A percentile compares a stretch with the other conserved stretches of the same genome.
These are phyloP conservation scores for Rhododendron vialii DNA, from an alignment of 148 eudicot species.

Conservation along the genomic window DNA sequence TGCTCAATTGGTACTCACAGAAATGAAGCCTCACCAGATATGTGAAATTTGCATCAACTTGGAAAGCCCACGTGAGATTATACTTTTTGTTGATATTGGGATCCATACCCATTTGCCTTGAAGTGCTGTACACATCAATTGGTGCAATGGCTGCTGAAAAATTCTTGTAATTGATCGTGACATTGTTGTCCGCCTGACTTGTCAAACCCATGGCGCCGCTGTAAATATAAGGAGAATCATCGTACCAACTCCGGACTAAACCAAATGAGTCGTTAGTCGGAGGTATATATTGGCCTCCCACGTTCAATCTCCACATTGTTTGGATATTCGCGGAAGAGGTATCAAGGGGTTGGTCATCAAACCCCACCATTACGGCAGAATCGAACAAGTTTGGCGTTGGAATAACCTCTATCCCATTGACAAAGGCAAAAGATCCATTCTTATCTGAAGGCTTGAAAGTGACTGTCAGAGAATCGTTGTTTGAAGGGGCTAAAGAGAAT, in stretches of 20 bases:
- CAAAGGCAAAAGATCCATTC: constrained; percentile 48
- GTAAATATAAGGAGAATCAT: constrained; percentile 65
- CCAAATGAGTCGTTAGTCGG: constrained; percentile 66
- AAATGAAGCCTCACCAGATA: constrained; percentile 66
- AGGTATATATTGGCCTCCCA: constrained; percentile 68
- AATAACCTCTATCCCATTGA: constrained; percentile 74
- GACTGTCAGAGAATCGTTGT: constrained; percentile 24
- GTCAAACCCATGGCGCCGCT: constrained; percentile 56
- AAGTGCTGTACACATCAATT: constrained; percentile 50
- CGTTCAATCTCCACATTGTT: constrained; percentile 60
- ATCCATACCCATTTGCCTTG: constrained; percentile 65
- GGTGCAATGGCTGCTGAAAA: constrained; percentile 54
- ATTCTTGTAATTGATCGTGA: constrained; percentile 13
- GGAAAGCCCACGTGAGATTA: constrained; percentile 74
- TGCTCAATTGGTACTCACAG: constrained; percentile 47
- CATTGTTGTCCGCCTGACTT: constrained; percentile 11
- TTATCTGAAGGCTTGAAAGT: constrained; percentile 51
- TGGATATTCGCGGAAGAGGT: constrained; percentile 31
- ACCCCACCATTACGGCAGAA: constrained; percentile 48
- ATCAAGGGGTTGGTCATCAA: constrained; percentile 26
- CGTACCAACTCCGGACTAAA: constrained; percentile 75
- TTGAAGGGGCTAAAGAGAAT: constrained; percentile 42
- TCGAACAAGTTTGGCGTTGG: constrained; percentile 36
- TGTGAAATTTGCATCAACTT: constrained; percentile 53
- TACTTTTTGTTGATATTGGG: constrained; percentile 42